These are phyloP conservation scores for Fusarium sp. DNA, from an alignment of 2,329 filamentous ascomycete genomes.

Conservation along the genomic window DNA sequence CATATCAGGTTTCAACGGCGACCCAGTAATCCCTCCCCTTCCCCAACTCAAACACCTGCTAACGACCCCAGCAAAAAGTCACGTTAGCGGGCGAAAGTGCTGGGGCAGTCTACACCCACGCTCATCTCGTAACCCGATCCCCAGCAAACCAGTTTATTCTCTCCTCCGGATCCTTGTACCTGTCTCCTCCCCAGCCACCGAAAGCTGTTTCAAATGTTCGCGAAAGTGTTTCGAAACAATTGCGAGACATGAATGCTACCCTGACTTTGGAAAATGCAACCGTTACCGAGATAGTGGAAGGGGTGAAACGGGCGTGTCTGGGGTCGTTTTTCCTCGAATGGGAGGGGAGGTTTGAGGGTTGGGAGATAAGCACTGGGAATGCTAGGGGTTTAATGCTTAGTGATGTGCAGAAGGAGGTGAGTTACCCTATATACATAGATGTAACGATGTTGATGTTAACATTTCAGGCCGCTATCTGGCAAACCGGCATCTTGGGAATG, in stretches of 20 bases:
- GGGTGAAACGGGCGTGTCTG: neutral
- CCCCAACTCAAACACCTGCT: rapidly evolving
- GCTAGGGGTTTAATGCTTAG: neutral
- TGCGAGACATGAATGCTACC: slow-evolving; percentile 40
- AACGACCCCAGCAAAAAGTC: slow-evolving; percentile 49
- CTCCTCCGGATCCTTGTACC: slow-evolving; percentile 56
- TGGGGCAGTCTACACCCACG: slow-evolving; percentile 59
- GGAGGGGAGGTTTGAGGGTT: slow-evolving; percentile 1
- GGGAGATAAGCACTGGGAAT: neutral
- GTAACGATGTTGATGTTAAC: neutral
- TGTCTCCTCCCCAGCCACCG: slow-evolving; percentile 56
- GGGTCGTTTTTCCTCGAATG: slow-evolving; percentile 24
- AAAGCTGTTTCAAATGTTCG: neutral
- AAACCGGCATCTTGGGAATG: neutral
- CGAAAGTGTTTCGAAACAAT: neutral
- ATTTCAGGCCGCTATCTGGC: neutral
- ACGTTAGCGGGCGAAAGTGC: slow-evolving; percentile 61
- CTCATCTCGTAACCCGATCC: slow-evolving; percentile 53
- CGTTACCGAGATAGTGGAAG: neutral
- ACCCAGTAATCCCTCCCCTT: slow-evolving; percentile 33
- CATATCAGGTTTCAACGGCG: slow-evolving; percentile 45
- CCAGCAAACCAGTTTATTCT: slow-evolving; percentile 50
- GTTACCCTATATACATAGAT: neutral
- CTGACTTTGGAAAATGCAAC: neutral
- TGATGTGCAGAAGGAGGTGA: slow-evolving; percentile 8